Evolutionary conservation across 352 stramenopile genomes (phyloP).

Genomic region (Pythium pectinolyticum): DNA sequence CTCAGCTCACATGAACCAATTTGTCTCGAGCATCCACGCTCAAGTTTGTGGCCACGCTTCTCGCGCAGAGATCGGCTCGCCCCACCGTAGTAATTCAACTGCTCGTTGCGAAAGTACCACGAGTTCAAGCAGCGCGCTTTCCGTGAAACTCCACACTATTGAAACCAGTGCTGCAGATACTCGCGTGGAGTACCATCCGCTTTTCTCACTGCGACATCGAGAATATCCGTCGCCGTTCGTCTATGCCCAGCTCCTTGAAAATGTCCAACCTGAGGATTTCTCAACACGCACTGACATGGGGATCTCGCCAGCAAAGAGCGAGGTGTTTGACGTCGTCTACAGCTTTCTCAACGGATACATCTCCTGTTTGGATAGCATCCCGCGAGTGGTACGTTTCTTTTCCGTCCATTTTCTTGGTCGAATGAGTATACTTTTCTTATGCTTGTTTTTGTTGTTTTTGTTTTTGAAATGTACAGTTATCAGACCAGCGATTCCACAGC

Average conservation of each 20-base stretch:
- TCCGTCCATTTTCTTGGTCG: too few relatives aligned
- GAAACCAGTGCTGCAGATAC: not conserved
- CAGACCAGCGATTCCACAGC: slow-evolving; percentile 8
- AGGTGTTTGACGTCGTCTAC: slow-evolving; percentile 48
- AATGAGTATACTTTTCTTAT: not conserved
- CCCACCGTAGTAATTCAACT: not conserved
- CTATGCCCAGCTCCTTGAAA: slow-evolving; percentile 15
- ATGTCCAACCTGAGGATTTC: slow-evolving; percentile 6
- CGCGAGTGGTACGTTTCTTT: slow-evolving; percentile 33
- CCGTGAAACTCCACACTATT: not conserved
- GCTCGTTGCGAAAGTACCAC: not conserved
- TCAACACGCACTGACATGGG: slow-evolving; percentile 6
- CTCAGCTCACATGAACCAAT: slow-evolving; percentile 34
- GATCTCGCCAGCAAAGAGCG: slow-evolving; percentile 32
- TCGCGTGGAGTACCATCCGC: slow-evolving; percentile 30
- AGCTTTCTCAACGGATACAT: slow-evolving; percentile 46
- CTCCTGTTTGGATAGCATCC: slow-evolving; percentile 39
- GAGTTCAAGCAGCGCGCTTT: too few relatives aligned
- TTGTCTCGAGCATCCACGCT: slow-evolving; percentile 34
- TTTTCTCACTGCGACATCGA: slow-evolving; percentile 30
- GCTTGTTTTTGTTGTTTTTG: not conserved
- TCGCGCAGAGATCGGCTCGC: not conserved
- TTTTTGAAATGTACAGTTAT: slow-evolving; percentile 10
- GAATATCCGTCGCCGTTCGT: slow-evolving; percentile 22
- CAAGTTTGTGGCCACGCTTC: slow-evolving; percentile 52